These are phyloP conservation scores for Talinum fruticosum DNA, from an alignment of 148 eudicot genomes.

Conservation along the genomic window DNA sequence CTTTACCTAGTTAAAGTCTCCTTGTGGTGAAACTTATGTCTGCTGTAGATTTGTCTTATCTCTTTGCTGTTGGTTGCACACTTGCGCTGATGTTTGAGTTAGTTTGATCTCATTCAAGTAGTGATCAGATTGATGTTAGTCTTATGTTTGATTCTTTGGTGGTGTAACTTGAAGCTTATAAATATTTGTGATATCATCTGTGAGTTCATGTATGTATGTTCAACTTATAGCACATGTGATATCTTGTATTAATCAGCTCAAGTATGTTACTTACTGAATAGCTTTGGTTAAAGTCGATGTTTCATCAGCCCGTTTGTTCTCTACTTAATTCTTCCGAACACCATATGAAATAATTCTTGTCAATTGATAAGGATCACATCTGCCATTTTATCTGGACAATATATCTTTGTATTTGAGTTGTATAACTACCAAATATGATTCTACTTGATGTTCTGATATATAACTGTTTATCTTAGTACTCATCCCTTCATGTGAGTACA, in stretches of 20 bases:
- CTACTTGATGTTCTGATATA: background rate
- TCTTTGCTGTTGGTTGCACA: background rate
- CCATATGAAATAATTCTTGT: background rate
- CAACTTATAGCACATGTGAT: background rate
- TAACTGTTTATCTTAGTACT: background rate
- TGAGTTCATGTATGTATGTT: background rate
- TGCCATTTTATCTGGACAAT: background rate
- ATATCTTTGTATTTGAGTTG: background rate
- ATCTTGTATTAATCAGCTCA: background rate
- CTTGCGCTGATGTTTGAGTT: background rate
- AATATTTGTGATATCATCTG: background rate
- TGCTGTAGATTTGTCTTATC: background rate
- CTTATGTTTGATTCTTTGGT: background rate
- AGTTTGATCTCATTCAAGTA: background rate
- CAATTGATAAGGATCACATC: background rate
- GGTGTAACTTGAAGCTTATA: background rate
- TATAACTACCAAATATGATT: background rate
- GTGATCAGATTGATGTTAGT: background rate
- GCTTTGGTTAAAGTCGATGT: background rate
- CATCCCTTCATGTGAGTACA: background rate
- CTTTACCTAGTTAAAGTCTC: background rate
- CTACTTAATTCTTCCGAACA: background rate
- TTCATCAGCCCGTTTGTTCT: too few species aligned
- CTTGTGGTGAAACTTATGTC: background rate
- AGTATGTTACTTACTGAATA: background rate